phyloP scores from a whole-genome alignment of 1,139 yeast genomes.

The Torulaspora globosa region DNA sequence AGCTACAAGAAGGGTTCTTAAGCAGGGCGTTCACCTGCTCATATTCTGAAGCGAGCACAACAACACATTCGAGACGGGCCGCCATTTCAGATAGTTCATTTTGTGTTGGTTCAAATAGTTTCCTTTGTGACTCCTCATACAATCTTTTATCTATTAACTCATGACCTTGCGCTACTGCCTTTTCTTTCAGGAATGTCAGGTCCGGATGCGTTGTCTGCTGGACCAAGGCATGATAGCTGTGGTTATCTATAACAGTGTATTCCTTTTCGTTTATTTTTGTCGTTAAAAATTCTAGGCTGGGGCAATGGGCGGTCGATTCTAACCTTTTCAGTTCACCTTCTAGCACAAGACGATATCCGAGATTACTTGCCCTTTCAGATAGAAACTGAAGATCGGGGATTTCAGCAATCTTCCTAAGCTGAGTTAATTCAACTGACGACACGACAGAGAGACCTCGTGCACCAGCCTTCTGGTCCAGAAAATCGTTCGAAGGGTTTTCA shows the following conservation, averaged over 20 bases:
- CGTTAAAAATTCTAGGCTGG: conserved; percentile 6
- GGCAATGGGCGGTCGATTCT: conserved; percentile 1
- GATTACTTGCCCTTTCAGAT: conserved; percentile 14
- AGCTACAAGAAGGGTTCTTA: conserved; percentile 27
- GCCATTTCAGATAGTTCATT: conserved; percentile 31
- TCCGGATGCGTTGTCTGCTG: conserved; percentile 20
- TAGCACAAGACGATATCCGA: conserved; percentile 37
- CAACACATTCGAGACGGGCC: conserved; percentile 22
- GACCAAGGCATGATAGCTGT: conserved; percentile 26
- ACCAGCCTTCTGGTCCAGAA: conserved; percentile 13
- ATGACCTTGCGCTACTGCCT: conserved; percentile 33
- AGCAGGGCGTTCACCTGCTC: conserved; percentile 13
- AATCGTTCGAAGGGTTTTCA: conserved; percentile 25
- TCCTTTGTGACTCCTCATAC: conserved; percentile 20
- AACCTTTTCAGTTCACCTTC: conserved; percentile 22
- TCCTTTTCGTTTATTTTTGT: conserved; percentile 5
- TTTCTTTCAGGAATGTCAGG: conserved; percentile 27
- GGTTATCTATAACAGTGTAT: conserved; percentile 8
- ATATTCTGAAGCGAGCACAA: conserved; percentile 17
- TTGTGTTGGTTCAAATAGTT: conserved; percentile 30
- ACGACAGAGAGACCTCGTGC: conserved; percentile 4
- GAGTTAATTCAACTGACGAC: conserved; percentile 18
- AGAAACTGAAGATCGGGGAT: conserved; percentile 22
- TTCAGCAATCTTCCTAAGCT: conserved; percentile 18
- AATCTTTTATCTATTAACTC: conserved; percentile 36